Base-by-base conservation (phyloP, 805 yeast genomes). In the Millerozyma acaciae region DNA sequence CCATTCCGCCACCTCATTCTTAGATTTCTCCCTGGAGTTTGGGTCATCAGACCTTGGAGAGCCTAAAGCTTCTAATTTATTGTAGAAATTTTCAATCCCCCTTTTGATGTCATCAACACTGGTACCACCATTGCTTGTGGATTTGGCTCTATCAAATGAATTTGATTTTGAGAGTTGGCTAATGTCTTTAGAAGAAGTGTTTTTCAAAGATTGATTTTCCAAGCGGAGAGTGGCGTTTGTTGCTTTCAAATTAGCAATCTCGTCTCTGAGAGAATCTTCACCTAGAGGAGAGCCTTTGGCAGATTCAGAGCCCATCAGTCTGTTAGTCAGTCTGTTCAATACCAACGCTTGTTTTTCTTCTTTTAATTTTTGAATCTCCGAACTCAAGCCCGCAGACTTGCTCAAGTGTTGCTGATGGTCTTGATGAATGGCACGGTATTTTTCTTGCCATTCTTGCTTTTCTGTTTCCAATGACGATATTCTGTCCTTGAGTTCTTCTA, bases 1-100 rank as follows among this genome's bases (percentile, higher is more conserved):
- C 76, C 84, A 72, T 35, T 61, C 65, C 4, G 62, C 50, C 7
- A 70, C 52, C 29, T 64, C 66, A 25, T 45, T 47, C 39, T 6
- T 32, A 4, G 23, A 30, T n/a, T 21, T 25, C 5, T 19, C 19
- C 8, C 15, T 16, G 12, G 20, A 15, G 4, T 32, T 42, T 23
- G 47, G 42, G 21, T 39, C 39, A 21, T 20, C 24, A 4, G 44
- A 43, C 6, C 40, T 42, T 6, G 38, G 18, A 6, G 16, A n/a
- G 28, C 55, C 58, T 21, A 58, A 43, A 12, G 37, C 37, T n/a
- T 50, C 45, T 33, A 64, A 46, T 33, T 51, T 61, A 5, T 60
- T 60, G 35, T 57, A 37, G 28, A 53, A 33, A 14, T 18, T 9
- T 21, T 43, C 50, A 40, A 62, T 39, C 19, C 28, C 33, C 12